Evolutionary conservation across 2,329 filamentous ascomycete species (phyloP).

Genomic region (Sporothrix schenckii): DNA sequence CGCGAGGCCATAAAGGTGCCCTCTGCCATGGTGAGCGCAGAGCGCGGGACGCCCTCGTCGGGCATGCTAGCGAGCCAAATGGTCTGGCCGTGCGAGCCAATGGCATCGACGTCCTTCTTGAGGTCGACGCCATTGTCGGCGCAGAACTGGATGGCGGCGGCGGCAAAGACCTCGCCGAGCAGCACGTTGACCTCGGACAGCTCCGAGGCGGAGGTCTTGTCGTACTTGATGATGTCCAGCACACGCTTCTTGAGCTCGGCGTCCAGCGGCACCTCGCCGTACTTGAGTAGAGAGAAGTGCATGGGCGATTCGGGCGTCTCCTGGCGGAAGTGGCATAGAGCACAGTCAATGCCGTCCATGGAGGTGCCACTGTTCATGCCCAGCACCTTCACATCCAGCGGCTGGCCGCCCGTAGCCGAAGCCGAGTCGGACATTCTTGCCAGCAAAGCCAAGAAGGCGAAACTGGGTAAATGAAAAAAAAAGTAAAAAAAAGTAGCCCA

Average conservation of each 20-base stretch:
- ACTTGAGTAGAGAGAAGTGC: constrained; percentile 60
- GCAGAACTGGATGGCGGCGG: constrained; percentile 55
- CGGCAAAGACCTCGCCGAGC: constrained; percentile 60
- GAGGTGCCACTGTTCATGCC: constrained; percentile 59
- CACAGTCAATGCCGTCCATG: constrained; percentile 63
- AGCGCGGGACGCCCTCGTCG: constrained; percentile 49
- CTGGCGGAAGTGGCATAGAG: constrained; percentile 60
- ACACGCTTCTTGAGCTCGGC: constrained; percentile 58
- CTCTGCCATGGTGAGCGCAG: constrained; percentile 60
- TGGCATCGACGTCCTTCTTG: constrained; percentile 53
- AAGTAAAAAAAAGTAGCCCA: not conserved
- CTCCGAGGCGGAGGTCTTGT: constrained; percentile 56
- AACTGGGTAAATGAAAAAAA: not conserved
- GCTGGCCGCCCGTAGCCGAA: constrained; percentile 34
- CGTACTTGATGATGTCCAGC: constrained; percentile 60
- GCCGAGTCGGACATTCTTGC: constrained; percentile 6
- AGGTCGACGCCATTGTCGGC: constrained; percentile 48
- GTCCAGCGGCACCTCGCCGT: constrained; percentile 59
- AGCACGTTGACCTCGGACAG: constrained; percentile 60
- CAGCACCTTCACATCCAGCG: constrained; percentile 56
- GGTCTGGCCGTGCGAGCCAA: constrained; percentile 63
- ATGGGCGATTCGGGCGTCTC: constrained; percentile 55
- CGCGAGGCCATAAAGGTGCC: constrained; percentile 57
- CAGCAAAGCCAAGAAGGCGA: not conserved
- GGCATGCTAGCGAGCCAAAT: constrained; percentile 61